Conservation (phyloP, 805 yeast genomes). For the Yarrowia porcina region DNA sequence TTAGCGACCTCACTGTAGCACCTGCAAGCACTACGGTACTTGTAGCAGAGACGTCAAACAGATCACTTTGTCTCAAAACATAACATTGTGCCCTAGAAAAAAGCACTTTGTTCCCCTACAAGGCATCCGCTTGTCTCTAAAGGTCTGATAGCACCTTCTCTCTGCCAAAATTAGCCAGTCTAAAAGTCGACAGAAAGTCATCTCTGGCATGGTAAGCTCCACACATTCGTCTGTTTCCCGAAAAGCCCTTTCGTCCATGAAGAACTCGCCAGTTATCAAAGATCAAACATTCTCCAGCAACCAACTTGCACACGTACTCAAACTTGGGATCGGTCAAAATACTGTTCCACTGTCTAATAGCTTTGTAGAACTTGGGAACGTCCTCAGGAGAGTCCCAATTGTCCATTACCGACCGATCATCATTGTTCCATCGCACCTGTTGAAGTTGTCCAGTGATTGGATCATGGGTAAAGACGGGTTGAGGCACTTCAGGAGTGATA, state of each 20-base stretch:
- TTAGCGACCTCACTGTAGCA: too few species aligned
- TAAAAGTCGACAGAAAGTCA: conserved; percentile 52
- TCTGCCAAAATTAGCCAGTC: conserved; percentile 50
- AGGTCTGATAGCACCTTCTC: conserved; percentile 41
- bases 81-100: too few species aligned
- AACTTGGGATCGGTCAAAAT: conserved; percentile 50
- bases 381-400: conserved; percentile 44
- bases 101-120: too few species aligned
- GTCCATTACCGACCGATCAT: conserved; percentile 63
- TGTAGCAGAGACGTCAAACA: too few species aligned
- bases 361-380: conserved; percentile 52
- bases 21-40: too few species aligned
- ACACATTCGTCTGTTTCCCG: conserved; percentile 67
- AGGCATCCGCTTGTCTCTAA: conserved; percentile 24
- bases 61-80: too few species aligned
- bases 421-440: conserved; percentile 69
- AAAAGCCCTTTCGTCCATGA: conserved; percentile 64
- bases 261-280: conserved; percentile 73
- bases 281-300: conserved; percentile 63
- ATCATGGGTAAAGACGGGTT: conserved; percentile 55
- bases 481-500: conserved; percentile 54
- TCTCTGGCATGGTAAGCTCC: conserved; percentile 70
- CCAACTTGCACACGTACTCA: conserved; percentile 53
- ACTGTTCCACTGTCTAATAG: conserved; percentile 55
- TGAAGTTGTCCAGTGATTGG: conserved; percentile 47